Base-by-base conservation (phyloP, 306 rosid species). In the Carpinus viminea region DNA sequence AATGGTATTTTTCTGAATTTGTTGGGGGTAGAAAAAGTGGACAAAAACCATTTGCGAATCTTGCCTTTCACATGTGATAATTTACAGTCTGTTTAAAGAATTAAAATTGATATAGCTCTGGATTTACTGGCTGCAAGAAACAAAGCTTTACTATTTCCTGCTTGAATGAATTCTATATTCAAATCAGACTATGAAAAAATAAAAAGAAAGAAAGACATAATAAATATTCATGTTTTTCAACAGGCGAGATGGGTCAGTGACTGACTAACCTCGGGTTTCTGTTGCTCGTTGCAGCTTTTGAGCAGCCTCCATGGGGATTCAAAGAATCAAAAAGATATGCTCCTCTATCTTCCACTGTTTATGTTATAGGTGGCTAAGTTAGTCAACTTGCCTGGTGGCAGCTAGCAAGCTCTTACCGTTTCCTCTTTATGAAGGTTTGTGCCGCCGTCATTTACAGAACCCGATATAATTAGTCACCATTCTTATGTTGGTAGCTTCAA, bases 211-310 rank as follows among this genome's bases (percentile, higher is more conserved):
- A 16, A 20, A 17, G 2, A 38, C 48, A 2, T 20, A 38, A 16
- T 16, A 48, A 48, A 17, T 66, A 13, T 59, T 38, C 52, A 57
- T 53, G 74, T 11, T 12, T 8, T 64, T 56, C 50, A 76, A 73
- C 18, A 62, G 28, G 53, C n/a, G 5, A 52, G 50, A 36, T 45
- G 70, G 56, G 73, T 61, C 28, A 70, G 78, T 74, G 61, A 64
- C 86, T 80, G 61, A 64, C 86, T 80, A 72, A 89, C 90, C 92
- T 80, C 76, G 45, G 43, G 78, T 56, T 72, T 86, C 89, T 18
- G 34, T 31, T 31, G 34, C 34, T 31, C 45, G 81, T 56, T 72
- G 89, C 80, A 72, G 73, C 76, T 88, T 89, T 74, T 75, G 88
- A 78, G 70, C 71, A 11, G 61, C 64, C 81, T 84, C 90, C 93